Evolutionary conservation across 768 basidiomycete genomes (phyloP), one percentile per base, ranked within the genome.

Genomic region (Trametes maxima): DNA sequence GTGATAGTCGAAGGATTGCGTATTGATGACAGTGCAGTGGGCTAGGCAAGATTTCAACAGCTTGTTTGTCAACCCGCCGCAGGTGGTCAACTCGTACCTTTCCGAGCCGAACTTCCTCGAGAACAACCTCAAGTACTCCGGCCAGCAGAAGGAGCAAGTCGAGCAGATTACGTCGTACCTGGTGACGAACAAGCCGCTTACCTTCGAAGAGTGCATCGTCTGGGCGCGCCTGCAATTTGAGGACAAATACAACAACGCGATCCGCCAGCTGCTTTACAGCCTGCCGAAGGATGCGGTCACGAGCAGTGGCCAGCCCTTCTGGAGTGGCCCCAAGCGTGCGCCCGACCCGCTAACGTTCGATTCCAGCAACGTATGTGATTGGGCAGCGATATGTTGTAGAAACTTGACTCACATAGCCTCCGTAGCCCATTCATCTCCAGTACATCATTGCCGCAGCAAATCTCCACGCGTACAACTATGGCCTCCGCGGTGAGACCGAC

Each of bases 221-320:
- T 99, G 97, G 97, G 97, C 96, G 39, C 84, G 97, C 36, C 77
- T 95, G 64, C 92, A 95, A 73, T 99, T 98, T 67, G 96, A 99
- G 78, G 86, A 88, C 58, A 92, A 91, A 72, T 99, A 92, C 74
- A 91, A 85, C 79, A 95, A 95, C 70, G 85, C 91, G 46, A 98
- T 98, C 73, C 87, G 87, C 60, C 97, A 99, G 73, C 78, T 99
- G 37, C 74, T 99, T 46, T 94, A 85, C 80, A 97, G 93, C 76
- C 79, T 99, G 67, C 97, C 97, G 12, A 96, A 95, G 74, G 97
- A 99, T 72, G 89, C 91, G 40, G 78, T 91, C 48, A 95, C 95
- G 8, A 93, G 85, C 69, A 89, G 87, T 19, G 97, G 97, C 5
- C 92, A 94, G 67, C 95, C 95, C 12, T 99, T 99, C 84, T 99